phyloP scores from a whole-genome alignment of 2,329 filamentous ascomycete genomes.

The Dactylellina cionopaga region DNA sequence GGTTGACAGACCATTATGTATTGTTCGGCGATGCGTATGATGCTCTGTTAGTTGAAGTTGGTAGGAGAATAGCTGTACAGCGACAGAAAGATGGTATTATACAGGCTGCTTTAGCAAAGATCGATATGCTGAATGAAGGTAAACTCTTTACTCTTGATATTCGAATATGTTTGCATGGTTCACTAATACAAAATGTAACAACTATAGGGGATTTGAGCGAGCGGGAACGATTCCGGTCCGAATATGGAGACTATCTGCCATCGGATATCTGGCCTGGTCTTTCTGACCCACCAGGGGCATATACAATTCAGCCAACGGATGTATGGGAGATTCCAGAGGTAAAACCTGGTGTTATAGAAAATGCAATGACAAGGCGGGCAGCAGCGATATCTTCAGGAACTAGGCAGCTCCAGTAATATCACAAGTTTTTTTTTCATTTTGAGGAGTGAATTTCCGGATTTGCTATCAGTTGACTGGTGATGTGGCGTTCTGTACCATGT shows the following conservation, averaged over 20 bases:
- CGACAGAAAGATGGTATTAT: slow-evolving; percentile 78
- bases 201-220: slow-evolving; percentile 72
- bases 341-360: slow-evolving; percentile 42
- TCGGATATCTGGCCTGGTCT: slow-evolving; percentile 87
- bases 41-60: slow-evolving; percentile 82
- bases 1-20: slow-evolving; percentile 83
- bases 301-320: slow-evolving; percentile 57
- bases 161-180: too few species aligned
- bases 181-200: neutral
- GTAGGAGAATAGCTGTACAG: slow-evolving; percentile 76
- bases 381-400: slow-evolving; percentile 42
- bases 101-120: slow-evolving; percentile 77
- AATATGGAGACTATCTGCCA: slow-evolving; percentile 86
- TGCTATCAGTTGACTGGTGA: neutral
- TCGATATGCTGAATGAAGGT: slow-evolving; percentile 76
- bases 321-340: slow-evolving; percentile 48
- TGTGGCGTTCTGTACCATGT: neutral
- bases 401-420: slow-evolving; percentile 26
- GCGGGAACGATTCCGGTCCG: slow-evolving; percentile 79
- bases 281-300: slow-evolving; percentile 61
- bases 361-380: slow-evolving; percentile 44
- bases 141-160: neutral
- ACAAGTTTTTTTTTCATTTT: neutral
- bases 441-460: slow-evolving; percentile 9
- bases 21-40: slow-evolving; percentile 87